A percentile compares a stretch with the other conserved stretches of the same genome.
These are phyloP conservation scores for Aureobasidium lini DNA, from an alignment of 2,329 filamentous ascomycete genomes.

Conservation along the genomic window DNA sequence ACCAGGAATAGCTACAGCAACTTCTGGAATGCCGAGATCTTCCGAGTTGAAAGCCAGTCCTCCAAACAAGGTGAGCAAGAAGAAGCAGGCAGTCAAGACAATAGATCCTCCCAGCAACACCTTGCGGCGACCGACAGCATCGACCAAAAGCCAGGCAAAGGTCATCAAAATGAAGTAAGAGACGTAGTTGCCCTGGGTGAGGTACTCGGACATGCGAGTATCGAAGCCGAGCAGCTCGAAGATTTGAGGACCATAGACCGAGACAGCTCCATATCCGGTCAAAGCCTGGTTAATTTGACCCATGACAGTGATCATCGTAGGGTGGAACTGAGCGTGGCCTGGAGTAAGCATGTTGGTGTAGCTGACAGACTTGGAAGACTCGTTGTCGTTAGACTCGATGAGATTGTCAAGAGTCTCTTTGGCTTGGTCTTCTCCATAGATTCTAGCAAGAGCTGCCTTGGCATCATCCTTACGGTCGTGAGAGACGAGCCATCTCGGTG, in stretches of 20 bases:
- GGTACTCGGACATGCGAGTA: conserved; percentile 44
- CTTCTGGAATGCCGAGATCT: conserved; percentile 31
- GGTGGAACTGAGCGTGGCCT: conserved; percentile 50
- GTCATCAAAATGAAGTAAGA: conserved; percentile 57
- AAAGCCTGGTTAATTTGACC: conserved; percentile 55
- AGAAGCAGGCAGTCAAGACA: conserved; percentile 42
- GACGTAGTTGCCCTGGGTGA: conserved; percentile 54
- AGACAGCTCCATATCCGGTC: conserved; percentile 53
- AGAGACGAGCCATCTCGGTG: conserved; percentile 51
- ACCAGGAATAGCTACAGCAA: conserved; percentile 43
- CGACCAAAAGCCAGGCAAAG: conserved; percentile 52
- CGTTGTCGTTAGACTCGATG: conserved; percentile 43
- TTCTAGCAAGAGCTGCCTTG: conserved; percentile 38
- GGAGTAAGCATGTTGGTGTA: conserved; percentile 54
- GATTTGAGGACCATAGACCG: conserved; percentile 57
- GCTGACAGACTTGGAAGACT: conserved; percentile 38
- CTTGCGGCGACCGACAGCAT: conserved; percentile 47
- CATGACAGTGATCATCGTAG: conserved; percentile 55
- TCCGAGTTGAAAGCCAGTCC: conserved; percentile 38
- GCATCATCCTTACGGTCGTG: conserved; percentile 46
- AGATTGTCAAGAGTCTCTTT: conserved; percentile 45
- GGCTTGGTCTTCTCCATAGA: conserved; percentile 45
- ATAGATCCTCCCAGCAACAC: conserved; percentile 48
- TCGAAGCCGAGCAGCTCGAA: conserved; percentile 54
- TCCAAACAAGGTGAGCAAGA: conserved; percentile 46